Conservation (phyloP, 2,329 filamentous ascomycete species). For the Paraconiothyrium sp. region DNA sequence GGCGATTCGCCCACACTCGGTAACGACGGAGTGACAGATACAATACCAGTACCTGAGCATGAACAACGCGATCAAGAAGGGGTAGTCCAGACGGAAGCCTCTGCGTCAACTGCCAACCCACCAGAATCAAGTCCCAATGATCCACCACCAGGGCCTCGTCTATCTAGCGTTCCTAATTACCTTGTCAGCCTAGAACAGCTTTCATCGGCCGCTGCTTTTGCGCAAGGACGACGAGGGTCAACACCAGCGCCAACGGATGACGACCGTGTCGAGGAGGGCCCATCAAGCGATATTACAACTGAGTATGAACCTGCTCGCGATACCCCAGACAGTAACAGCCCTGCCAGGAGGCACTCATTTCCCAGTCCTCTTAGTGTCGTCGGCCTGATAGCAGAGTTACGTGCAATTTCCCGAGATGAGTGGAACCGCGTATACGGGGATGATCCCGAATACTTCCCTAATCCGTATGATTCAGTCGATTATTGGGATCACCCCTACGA, state of each 20-base stretch:
- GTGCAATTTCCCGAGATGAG: background rate
- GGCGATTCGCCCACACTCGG: background rate
- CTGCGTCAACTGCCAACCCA: background rate
- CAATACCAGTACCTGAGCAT: background rate
- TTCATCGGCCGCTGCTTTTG: background rate
- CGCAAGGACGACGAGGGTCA: background rate
- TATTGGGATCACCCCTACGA: background rate
- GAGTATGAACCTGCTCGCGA: background rate
- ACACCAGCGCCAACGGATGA: background rate
- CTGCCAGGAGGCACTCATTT: background rate
- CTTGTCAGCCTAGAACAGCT: background rate
- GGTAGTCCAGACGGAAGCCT: background rate
- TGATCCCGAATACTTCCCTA: background rate
- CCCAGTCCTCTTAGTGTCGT: background rate
- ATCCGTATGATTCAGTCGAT: background rate
- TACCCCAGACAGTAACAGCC: background rate
- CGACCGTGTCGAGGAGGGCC: background rate
- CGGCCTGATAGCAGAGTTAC: background rate
- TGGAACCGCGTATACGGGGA: background rate
- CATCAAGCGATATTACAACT: background rate
- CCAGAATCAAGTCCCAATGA: background rate
- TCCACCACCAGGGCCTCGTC: background rate
- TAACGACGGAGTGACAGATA: background rate
- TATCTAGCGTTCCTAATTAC: background rate
- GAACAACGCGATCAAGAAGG: background rate